Base-by-base conservation (phyloP, 495 filamentous ascomycete species). In the Penicillium verhagenii region DNA sequence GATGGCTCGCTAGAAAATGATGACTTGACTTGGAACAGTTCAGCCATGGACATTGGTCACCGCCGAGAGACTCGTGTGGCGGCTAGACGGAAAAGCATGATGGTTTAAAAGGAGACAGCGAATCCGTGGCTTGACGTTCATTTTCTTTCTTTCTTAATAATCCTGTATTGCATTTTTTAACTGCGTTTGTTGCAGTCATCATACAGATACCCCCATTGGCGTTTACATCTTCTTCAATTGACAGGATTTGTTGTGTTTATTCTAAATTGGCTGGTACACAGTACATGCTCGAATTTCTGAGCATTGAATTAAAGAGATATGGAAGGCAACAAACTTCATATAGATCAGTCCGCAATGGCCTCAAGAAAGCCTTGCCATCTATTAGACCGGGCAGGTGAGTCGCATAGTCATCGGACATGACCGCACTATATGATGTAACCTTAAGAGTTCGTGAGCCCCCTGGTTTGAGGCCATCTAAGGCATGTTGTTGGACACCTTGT, bases 1-100 rank as follows among this genome's bases (percentile, higher is more conserved):
- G 70, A 72, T 20, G 72, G 64, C 10, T 64, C 67, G 14, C 70
- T 69, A 11, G 59, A 68, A 19, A 45, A 50, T 8, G 65, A 67
- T 9, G 52, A 58, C 13, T 26, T 16, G 25, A 14, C 43, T 6
- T 38, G 50, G 51, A 55, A 47, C 29, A n/a, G 13, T 20, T 25
- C 24, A 13, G n/a, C n/a, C 8, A 13, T 21, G 19, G 35, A 43
- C 14, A 14, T 9, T 16, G 26, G n/a, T 18, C 37, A 21, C 49
- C 57, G 59, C 33, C 67, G 72, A 7, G 64, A 63, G 13, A 70
- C 71, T 26, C 61, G 77, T 24, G 65, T 71, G 24, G 70, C 72
- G 21, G 67, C 72, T 29, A 62, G 79, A 45, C 69, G 79, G 54
- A 75, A 67, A 60, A 82, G 79, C 52, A 82, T 80, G 78, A 77